Base-by-base conservation (phyloP, 2,329 filamentous ascomycete species). In the Elsinoe ampelina region DNA sequence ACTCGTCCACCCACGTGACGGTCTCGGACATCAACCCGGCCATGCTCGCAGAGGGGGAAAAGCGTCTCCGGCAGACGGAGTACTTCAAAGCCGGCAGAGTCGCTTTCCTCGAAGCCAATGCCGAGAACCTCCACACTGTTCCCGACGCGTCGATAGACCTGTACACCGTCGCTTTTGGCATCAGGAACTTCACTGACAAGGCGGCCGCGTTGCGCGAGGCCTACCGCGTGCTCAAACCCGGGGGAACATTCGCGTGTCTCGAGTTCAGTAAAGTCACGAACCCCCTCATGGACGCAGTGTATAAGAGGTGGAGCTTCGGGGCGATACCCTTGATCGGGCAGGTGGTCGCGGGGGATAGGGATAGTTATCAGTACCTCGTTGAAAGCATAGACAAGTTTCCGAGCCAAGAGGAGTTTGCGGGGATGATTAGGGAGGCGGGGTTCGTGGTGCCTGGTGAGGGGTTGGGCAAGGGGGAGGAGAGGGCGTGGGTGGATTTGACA, bases 381-480 rank as follows among this genome's bases (percentile, higher is more conserved):
- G 93, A 98, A 78, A 96, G 91, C 71, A 98, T 98, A 71, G 91
- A 96, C 73, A 78, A 81, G 48, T 97, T 97, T 69, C 95, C 93
- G 0, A 85, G 77, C 63, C 95, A 98, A 75, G 79, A 83, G 54
- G 83, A 89, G 63, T 98, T 95, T 68, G 80, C 85, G 62, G 79
- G 82, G 34, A 90, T 95, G 87, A 93, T 95, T 66, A 71, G 80
- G 63, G 81, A 85, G 22, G 92, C 89, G 2, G 92, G 92, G 1
- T 98, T 98, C 67, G 76, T 87, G 61, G 83, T 95, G 42, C 89
- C 87, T 1, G 90, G 73, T 32, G 63, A 58, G 19, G 59, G 55
- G 19, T 61, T 62, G 41, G 72, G 71, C 1, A 59, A 61, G 48
- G 62, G 57, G 8, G 55, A 51, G 43, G 60, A 87, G 1, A 73